Evolutionary conservation across 2,329 filamentous ascomycete genomes (phyloP).

Genomic region (Scedosporium boydii): DNA sequence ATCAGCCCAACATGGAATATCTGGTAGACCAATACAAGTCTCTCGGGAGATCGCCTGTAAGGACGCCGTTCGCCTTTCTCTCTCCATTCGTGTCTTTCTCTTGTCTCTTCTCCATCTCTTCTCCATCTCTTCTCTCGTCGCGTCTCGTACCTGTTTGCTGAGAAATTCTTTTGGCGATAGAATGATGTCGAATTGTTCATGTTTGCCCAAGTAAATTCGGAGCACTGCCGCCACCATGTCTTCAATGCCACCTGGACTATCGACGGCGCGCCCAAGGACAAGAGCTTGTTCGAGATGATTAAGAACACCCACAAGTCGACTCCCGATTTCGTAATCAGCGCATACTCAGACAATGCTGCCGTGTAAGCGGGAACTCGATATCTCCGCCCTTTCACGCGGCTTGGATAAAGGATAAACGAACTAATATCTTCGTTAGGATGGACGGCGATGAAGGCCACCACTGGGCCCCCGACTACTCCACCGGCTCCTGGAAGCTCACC

Average conservation of each 20-base stretch:
- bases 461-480: conserved; percentile 82
- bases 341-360: conserved; percentile 97
- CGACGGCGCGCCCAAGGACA: conserved; percentile 69
- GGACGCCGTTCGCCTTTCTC: conserved; percentile 6
- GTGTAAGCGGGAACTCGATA: conserved; percentile 36
- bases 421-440: conserved; percentile 13
- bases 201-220: conserved; percentile 98
- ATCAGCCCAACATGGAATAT: conserved; percentile 85
- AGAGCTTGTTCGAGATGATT: conserved; percentile 92
- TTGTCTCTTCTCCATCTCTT: too few relatives aligned
- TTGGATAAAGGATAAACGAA: neutral
- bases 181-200: conserved; percentile 94
- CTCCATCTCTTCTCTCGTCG: too few relatives aligned
- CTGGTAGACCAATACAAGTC: conserved; percentile 55
- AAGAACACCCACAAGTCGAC: conserved; percentile 82
- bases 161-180: neutral
- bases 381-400: neutral
- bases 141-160: neutral
- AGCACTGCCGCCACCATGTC: conserved; percentile 79
- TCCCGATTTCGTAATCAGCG: conserved; percentile 78
- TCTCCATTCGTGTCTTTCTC: neutral
- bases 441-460: conserved; percentile 33
- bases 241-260: conserved; percentile 98
- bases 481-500: conserved; percentile 77
- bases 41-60: conserved; percentile 47